These are phyloP conservation scores for Basidiobolus meristosporus DNA, from an alignment of 371 early-diverging fungal genomes.

Conservation along the genomic window DNA sequence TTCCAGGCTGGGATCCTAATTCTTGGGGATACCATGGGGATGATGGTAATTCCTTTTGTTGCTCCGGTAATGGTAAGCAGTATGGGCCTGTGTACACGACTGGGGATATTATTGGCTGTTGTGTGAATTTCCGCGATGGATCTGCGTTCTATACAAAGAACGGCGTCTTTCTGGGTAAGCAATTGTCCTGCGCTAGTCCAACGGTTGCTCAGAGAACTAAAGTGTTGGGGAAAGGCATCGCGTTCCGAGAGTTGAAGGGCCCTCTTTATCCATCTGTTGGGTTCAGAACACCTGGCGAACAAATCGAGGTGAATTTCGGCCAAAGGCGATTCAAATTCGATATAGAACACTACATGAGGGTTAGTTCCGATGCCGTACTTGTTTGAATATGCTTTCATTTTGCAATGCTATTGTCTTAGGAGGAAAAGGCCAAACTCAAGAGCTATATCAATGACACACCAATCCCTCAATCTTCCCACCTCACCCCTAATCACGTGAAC, in stretches of 20 bases:
- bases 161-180: slow-evolving; percentile 59
- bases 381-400: background rate
- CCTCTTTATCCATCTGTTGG: slow-evolving; percentile 76
- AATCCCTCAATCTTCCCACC: background rate
- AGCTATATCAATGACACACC: slow-evolving; percentile 10
- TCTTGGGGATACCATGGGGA: slow-evolving; percentile 87
- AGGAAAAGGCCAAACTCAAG: slow-evolving; percentile 22
- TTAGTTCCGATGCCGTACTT: too few relatives aligned
- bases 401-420: slow-evolving; percentile 13
- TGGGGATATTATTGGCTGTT: slow-evolving; percentile 83
- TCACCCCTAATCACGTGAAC: background rate
- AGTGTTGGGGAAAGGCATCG: too few relatives aligned
- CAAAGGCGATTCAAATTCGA: slow-evolving; percentile 63
- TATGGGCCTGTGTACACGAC: slow-evolving; percentile 86
- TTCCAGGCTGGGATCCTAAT: slow-evolving; percentile 72
- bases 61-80: slow-evolving; percentile 53
- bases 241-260: slow-evolving; percentile 19
- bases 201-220: too few relatives aligned
- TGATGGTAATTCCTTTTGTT: slow-evolving; percentile 63
- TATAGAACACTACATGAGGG: slow-evolving; percentile 58
- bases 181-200: too few relatives aligned
- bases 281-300: slow-evolving; percentile 73
- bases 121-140: slow-evolving; percentile 58
- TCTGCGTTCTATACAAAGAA: slow-evolving; percentile 84
- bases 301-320: slow-evolving; percentile 82